Evolutionary conservation across 352 stramenopile species (phyloP).

Genomic region (Pythium biforme): DNA sequence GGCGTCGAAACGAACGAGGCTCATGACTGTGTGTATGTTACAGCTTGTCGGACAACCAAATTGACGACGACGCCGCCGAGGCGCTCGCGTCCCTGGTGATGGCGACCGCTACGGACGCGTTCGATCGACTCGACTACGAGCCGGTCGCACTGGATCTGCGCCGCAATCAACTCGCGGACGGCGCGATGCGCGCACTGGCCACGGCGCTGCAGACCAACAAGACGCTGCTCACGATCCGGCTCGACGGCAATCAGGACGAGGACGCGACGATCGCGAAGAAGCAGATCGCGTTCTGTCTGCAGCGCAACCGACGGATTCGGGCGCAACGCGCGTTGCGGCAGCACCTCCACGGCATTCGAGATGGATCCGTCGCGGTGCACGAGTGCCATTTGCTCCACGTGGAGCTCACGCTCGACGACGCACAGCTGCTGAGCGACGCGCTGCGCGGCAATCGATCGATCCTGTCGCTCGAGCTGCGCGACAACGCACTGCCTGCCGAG

Average conservation of each 20-base stretch:
- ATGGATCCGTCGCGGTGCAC: constrained; percentile 1
- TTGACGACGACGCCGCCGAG: constrained; percentile 34
- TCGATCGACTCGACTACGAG: background rate
- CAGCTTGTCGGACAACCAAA: constrained; percentile 42
- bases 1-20: background rate
- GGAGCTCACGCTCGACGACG: constrained; percentile 34
- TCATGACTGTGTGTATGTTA: background rate
- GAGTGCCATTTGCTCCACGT: constrained; percentile 40
- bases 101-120: background rate
- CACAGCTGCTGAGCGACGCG: constrained; percentile 30
- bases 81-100: constrained; percentile 31
- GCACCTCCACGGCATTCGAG: constrained; percentile 5
- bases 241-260: constrained; percentile 37
- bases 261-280: constrained; percentile 22
- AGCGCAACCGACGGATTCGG: constrained; percentile 26
- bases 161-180: constrained; percentile 28
- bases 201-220: constrained; percentile 28
- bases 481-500: constrained; percentile 42
- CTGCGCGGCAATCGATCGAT: constrained; percentile 33
- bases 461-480: constrained; percentile 32
- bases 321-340: constrained; percentile 17
- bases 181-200: constrained; percentile 29
- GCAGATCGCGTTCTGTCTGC: constrained; percentile 39
- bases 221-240: constrained; percentile 27
- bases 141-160: constrained; percentile 35